These are phyloP conservation scores for Pythium aquatile DNA, from an alignment of 352 stramenopile species.

Conservation along the genomic window DNA sequence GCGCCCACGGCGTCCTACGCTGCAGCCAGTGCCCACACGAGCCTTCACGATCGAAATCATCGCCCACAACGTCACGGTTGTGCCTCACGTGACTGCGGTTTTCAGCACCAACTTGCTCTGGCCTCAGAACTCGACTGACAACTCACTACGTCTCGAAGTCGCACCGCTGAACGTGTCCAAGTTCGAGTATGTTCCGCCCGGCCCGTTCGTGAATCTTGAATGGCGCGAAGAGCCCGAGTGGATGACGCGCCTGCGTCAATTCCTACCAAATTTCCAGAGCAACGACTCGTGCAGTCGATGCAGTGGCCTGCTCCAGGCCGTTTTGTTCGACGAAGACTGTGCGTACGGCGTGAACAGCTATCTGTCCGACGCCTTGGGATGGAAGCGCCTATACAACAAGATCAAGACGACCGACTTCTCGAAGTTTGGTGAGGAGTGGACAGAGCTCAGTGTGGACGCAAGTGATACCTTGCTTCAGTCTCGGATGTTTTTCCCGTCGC, in stretches of 20 bases:
- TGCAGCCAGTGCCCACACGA: not conserved
- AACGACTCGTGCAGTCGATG: conserved; percentile 30
- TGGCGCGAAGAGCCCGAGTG: conserved; percentile 30
- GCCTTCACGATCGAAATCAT: conserved; percentile 14
- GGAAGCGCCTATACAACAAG: not conserved
- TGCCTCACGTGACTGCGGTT: conserved; percentile 6
- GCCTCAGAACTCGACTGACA: conserved; percentile 1
- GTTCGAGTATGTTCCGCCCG: conserved; percentile 44
- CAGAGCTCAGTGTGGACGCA: conserved; percentile 7
- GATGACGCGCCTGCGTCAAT: not conserved
- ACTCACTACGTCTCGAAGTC: conserved; percentile 17
- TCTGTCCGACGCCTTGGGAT: conserved; percentile 22
- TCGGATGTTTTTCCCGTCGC: conserved; percentile 27
- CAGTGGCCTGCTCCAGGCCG: conserved; percentile 16
- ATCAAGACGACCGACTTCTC: not conserved
- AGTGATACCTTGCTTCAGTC: conserved; percentile 24
- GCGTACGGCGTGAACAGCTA: conserved; percentile 36
- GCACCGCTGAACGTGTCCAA: conserved; percentile 34
- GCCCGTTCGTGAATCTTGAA: conserved; percentile 30
- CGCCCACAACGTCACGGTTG: conserved; percentile 17
- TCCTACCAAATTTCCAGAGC: conserved; percentile 2
- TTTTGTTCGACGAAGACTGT: conserved; percentile 37
- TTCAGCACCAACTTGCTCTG: conserved; percentile 3
- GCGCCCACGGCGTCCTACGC: not conserved
- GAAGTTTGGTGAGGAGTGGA: not conserved